Base-by-base conservation (phyloP, 495 filamentous ascomycete species). In the Extremus antarcticus region DNA sequence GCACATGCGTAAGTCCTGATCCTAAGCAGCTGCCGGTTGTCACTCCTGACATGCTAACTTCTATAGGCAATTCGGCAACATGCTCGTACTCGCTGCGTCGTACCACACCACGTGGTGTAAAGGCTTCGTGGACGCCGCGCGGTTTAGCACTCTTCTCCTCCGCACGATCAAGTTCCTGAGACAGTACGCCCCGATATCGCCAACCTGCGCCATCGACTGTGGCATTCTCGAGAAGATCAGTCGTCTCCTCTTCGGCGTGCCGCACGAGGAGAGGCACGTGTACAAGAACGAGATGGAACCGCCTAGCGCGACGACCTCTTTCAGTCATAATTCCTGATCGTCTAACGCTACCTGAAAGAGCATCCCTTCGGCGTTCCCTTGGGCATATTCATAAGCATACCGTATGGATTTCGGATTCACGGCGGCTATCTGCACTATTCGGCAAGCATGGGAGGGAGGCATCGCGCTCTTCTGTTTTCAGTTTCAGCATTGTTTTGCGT, bases 21-120 rank as follows among this genome's bases (percentile, higher is more conserved):
- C 24, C 2, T 2, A 38, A 47, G 25, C 2, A 46, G 51, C 25
- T 58, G 22, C 38, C 9, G 20, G 32, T 15, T 17, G 21, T 17
- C 32, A n/a, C 23, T 3, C 32, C 46, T 40, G 21, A 40, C 52
- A 55, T 19, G 48, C 19, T 16, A 47, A 3, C 57, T 35, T 35
- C 29, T 35, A 15, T 56, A 95, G 90, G 10, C 92, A 97, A 90
- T 98, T 94, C 69, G 92, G 92, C 49, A 98, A 97, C 65, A 82
- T 96, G 65, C 73, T 97, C 43, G 86, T 90, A 4, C 80, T 98
- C 1, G 80, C 87, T 20, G 89, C 91, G 1, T 86, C 83, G 3
- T 91, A 80, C 66, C 68, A 69, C 67, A 78, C 82, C 70, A 79
- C 54, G 47, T 73, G 69, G 29, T 77, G 89, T 0, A 64, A 61